These are phyloP conservation scores for Colletotrichum sublineola DNA, from an alignment of 2,329 filamentous ascomycete species.

Conservation along the genomic window DNA sequence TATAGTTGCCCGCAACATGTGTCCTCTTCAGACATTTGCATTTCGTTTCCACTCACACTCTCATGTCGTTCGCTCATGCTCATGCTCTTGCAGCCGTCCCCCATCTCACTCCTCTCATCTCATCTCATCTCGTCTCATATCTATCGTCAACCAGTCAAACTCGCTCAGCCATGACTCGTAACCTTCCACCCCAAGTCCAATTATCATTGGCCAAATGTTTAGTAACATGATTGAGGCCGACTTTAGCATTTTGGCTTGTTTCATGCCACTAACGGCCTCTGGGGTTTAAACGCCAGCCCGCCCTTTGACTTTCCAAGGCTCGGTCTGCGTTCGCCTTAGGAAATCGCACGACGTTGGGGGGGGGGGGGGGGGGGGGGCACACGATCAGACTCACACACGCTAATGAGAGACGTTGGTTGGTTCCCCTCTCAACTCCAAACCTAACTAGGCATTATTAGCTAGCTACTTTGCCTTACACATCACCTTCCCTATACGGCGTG, in stretches of 20 bases:
- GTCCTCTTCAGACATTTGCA: not conserved
- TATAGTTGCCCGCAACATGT: not conserved
- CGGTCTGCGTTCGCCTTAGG: constrained; percentile 1
- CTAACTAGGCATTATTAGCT: not conserved
- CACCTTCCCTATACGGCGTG: not conserved
- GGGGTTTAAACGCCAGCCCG: constrained; percentile 4
- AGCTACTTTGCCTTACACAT: not conserved
- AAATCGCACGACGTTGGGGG: not conserved
- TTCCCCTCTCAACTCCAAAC: constrained; percentile 24
- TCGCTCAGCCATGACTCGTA: constrained; percentile 26
- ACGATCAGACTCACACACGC: not conserved
- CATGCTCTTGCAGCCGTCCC: not conserved
- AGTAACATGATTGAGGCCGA: constrained; percentile 26
- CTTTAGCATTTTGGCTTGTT: constrained; percentile 33
- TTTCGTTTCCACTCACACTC: not conserved
- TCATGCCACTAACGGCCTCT: constrained; percentile 35
- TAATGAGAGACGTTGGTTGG: constrained; percentile 27
- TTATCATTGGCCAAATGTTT: constrained; percentile 28
- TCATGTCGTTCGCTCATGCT: constrained; percentile 3
- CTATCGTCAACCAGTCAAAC: constrained; percentile 22
- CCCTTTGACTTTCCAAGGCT: not conserved
- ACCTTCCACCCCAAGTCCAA: not conserved
- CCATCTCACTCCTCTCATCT: constrained; percentile 1
- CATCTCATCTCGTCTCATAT: constrained; percentile 32
- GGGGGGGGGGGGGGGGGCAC: too few relatives aligned